Evolutionary conservation across 208 protist species (phyloP), one percentile per base, ranked within the genome.

Genomic region (Angomonas deanei): DNA sequence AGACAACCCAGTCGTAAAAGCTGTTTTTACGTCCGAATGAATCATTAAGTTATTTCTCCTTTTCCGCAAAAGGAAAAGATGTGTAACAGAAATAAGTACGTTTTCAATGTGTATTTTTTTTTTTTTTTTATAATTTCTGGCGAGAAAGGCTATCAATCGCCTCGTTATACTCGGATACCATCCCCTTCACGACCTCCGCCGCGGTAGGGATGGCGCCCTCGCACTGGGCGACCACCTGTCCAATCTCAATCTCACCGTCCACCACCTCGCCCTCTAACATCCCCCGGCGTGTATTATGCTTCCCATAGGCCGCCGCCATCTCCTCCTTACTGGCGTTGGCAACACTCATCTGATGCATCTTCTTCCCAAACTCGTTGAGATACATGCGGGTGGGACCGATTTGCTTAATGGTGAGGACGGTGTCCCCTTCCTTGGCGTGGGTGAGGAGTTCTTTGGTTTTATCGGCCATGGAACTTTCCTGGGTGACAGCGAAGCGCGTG

Each of bases 211-310:
- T 70, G 47, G 84, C 81, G 26, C 66, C 70, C 62, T 69, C 78
- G 8, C 54, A 27, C 0, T 65, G 76, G 21, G 73, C 74, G 42
- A 88, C 80, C 47, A 53, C 47, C 67, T 88, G 82, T 21, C 82
- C 82, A 64, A 88, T 81, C 50, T 82, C 74, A 17, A 88, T 69
- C 72, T 88, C 82, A 49, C 82, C 82, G 23, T 85, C 49, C 33
- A 57, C 53, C 6, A 85, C 49, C 42, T 88, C 78, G 19, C 78
- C 82, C 17, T 85, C 78, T 26, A 82, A 77, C 60, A 88, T 80
- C n/a, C 82, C 82, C 24, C 66, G 60, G 46, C 64, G 61, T 6
- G 78, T 83, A 49, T 72, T 74, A n/a, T 75, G 70, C 27, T 61
- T 64, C 30, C 78, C 78, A 32, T 76, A 66, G 53, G 79, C 82